Evolutionary conservation across 2,329 filamentous ascomycete species (phyloP), one percentile per base, ranked within the genome.

Genomic region (Apiospora phragmitis): DNA sequence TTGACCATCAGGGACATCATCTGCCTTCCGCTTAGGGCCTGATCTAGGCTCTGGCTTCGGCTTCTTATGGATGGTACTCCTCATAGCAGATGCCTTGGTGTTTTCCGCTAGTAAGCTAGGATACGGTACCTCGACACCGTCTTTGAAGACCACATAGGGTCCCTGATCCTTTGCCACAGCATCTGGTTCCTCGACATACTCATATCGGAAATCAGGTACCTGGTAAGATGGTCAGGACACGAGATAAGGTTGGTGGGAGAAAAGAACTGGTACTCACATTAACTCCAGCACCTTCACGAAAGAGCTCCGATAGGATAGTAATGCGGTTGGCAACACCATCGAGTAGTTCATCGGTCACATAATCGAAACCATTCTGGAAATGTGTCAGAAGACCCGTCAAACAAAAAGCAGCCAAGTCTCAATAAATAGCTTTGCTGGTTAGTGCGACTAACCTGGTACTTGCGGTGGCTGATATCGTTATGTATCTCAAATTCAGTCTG

Each of bases 11-110:
- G 81, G 82, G 71, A 86, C 84, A 38, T 84, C 85, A 18, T 83
- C 84, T 7, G 87, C 84, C 75, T 84, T 87, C 32, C 87, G 85
- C 80, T 89, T 90, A 76, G 81, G 65, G 75, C 72, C 68, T 18
- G 68, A 26, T 45, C 43, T 69, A n/a, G 55, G 35, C 35, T 62
- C 59, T 42, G 55, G 68, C 26, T 81, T 75, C 74, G 77, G 68
- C 26, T 42, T 41, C 21, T 81, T 75, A 73, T 77, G 68, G 73
- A 81, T 72, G 72, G 76, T 74, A 62, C 72, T 79, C 74, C 78
- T 73, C 77, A 72, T 70, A 76, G 71, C 70, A n/a, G 70, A 66
- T 35, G 75, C 80, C 69, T 79, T 81, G 69, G 67, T 21, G 29
- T 81, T 78, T 70, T 81, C 79, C 62, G 83, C 83, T 41, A 76